A percentile compares a stretch with the other conserved stretches of the same genome.
These are phyloP conservation scores for Cronartium quercuum DNA, from an alignment of 1,284 basidiomycete genomes.

Conservation along the genomic window DNA sequence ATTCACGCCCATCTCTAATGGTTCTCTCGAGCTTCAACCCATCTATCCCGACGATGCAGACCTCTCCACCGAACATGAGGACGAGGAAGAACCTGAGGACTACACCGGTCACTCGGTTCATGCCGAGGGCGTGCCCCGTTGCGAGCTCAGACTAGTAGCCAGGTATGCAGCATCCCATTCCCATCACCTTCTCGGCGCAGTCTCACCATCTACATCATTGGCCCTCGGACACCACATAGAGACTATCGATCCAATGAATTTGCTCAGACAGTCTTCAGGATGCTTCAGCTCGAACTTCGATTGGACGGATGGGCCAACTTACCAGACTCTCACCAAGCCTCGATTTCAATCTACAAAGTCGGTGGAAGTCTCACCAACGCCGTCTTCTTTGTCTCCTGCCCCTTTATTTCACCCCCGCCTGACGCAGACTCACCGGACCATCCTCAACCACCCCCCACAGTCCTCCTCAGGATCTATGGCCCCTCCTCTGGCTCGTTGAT, in stretches of 20 bases:
- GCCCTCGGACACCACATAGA: neutral
- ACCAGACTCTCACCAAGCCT: conserved; percentile 1
- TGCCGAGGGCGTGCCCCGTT: conserved; percentile 22
- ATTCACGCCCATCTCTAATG: no score
- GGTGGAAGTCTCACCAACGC: conserved; percentile 84
- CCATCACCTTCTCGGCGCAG: neutral
- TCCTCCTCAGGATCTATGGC: conserved; percentile 83
- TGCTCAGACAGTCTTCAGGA: conserved; percentile 2
- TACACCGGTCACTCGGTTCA: conserved; percentile 13
- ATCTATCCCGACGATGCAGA: no score
- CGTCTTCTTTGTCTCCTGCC: conserved; percentile 75
- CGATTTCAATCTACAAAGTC: conserved; percentile 43
- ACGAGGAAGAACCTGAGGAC: conserved; percentile 18
- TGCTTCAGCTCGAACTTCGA: conserved; percentile 8
- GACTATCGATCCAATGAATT: conserved; percentile 21
- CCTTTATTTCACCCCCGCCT: conserved; percentile 40
- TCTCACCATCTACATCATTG: neutral
- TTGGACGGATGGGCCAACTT: conserved; percentile 19
- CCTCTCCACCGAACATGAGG: conserved; percentile 5
- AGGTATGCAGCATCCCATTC: neutral
- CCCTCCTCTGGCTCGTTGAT: conserved; percentile 76
- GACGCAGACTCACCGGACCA: conserved; percentile 47
- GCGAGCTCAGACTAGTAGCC: conserved; percentile 3
- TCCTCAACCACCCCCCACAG: conserved; percentile 55
- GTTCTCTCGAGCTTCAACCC: no score